A percentile compares a stretch with the other conserved stretches of the same genome.
These are phyloP conservation scores for Amylostereum areolatum DNA, from an alignment of 1,284 basidiomycete species.

Conservation along the genomic window DNA sequence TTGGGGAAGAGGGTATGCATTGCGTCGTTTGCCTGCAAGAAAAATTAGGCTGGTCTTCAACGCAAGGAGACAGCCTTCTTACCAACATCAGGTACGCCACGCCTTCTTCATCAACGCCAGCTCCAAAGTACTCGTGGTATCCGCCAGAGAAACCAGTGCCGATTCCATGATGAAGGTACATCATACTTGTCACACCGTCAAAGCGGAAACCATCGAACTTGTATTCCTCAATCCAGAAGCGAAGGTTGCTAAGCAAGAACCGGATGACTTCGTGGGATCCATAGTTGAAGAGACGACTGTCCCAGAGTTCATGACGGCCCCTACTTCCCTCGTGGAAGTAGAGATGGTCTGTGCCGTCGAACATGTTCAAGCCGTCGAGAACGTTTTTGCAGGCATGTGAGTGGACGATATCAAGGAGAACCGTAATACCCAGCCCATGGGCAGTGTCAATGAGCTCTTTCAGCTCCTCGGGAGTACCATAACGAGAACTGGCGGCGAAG, in stretches of 20 bases:
- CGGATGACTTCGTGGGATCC: slow-evolving; percentile 89
- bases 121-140: slow-evolving; percentile 97
- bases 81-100: slow-evolving; percentile 97
- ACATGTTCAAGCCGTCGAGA: slow-evolving; percentile 90
- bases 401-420: slow-evolving; percentile 95
- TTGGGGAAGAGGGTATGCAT: slow-evolving; percentile 80
- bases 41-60: slow-evolving; percentile 4
- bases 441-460: slow-evolving; percentile 95
- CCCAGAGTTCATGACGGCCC: slow-evolving; percentile 95
- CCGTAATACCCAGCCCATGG: slow-evolving; percentile 88
- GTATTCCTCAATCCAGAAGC: slow-evolving; percentile 95
- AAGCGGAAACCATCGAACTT: slow-evolving; percentile 97
- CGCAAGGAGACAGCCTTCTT: slow-evolving; percentile 25
- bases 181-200: slow-evolving; percentile 98
- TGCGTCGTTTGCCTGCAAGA: slow-evolving; percentile 80
- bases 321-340: slow-evolving; percentile 95
- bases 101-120: slow-evolving; percentile 79
- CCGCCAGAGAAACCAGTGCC: slow-evolving; percentile 96
- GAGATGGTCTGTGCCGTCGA: slow-evolving; percentile 93
- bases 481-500: slow-evolving; percentile 95
- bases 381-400: slow-evolving; percentile 99
- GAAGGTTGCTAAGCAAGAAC: slow-evolving; percentile 91
- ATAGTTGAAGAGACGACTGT: slow-evolving; percentile 96
- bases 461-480: slow-evolving; percentile 91
- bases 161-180: slow-evolving; percentile 97